Evolutionary conservation across 164 flowering plant genomes (phyloP).

Genomic region (Nelumbo lutea): DNA sequence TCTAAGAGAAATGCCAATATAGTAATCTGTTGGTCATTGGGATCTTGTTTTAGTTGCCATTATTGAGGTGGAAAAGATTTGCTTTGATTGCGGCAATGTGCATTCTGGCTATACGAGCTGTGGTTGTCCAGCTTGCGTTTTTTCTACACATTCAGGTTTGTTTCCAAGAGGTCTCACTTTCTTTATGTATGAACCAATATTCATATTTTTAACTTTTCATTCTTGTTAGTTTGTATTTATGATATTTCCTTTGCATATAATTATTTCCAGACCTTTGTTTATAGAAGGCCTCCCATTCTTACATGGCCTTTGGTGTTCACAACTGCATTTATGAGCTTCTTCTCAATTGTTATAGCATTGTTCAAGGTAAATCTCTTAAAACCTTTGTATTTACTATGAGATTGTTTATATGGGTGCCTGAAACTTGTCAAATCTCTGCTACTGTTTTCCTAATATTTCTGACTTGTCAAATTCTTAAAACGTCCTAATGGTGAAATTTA

Average conservation of each 20-base stretch:
- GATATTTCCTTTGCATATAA: neutral
- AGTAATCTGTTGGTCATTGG: conserved; percentile 2
- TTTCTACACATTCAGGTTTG: conserved; percentile 82
- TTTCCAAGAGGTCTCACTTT: conserved; percentile 1
- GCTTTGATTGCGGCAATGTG: conserved; percentile 88
- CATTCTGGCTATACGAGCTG: conserved; percentile 89
- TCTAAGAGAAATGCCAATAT: neutral
- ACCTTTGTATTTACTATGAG: neutral
- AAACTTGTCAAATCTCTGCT: neutral
- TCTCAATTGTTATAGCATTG: conserved; percentile 93
- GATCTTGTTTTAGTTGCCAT: conserved; percentile 53
- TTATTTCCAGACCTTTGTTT: conserved; percentile 62
- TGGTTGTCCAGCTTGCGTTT: conserved; percentile 89
- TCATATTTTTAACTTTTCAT: neutral
- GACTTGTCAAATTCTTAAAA: too few species aligned
- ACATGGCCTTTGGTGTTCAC: conserved; percentile 84
- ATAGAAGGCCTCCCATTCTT: conserved; percentile 54
- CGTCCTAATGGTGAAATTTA: too few species aligned
- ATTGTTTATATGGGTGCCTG: neutral
- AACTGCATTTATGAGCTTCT: conserved; percentile 97
- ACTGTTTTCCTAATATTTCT: too few species aligned
- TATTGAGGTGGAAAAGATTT: conserved; percentile 90
- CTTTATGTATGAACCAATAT: neutral
- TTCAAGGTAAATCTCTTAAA: conserved; percentile 66
- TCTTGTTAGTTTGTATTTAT: neutral